A percentile compares a stretch with the other conserved stretches of the same genome.
These are phyloP conservation scores for Penicillium atrosanguineum DNA, from an alignment of 495 filamentous ascomycete species.

Conservation along the genomic window DNA sequence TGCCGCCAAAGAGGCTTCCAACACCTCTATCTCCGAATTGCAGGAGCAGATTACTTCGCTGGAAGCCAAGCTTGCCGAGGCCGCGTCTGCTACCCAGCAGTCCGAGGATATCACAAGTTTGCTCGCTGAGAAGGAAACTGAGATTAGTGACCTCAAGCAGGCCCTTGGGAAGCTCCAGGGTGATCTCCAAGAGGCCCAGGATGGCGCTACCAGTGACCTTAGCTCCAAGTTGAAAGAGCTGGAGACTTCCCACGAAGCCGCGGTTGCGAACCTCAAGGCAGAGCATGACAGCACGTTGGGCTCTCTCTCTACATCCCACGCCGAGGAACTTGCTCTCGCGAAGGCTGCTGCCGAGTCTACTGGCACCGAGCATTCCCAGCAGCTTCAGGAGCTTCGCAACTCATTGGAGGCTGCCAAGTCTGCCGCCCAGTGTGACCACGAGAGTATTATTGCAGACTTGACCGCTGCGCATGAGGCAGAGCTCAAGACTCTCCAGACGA, in stretches of 20 bases:
- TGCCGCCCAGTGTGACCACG: conserved; percentile 30
- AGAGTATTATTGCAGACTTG: conserved; percentile 34
- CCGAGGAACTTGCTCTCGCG: conserved; percentile 34
- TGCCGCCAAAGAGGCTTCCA: conserved; percentile 41
- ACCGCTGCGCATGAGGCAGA: conserved; percentile 37
- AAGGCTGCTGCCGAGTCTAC: conserved; percentile 35
- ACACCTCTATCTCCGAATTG: conserved; percentile 27
- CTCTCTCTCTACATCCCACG: conserved; percentile 31
- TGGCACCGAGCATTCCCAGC: conserved; percentile 31
- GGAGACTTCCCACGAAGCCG: conserved; percentile 35
- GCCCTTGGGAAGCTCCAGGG: conserved; percentile 33
- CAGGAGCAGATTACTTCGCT: conserved; percentile 39
- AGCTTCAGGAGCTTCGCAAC: conserved; percentile 40
- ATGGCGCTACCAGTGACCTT: conserved; percentile 29
- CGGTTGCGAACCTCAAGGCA: conserved; percentile 33
- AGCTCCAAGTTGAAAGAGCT: conserved; percentile 40
- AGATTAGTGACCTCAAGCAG: conserved; percentile 38
- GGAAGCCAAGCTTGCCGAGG: conserved; percentile 37
- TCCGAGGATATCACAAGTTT: conserved; percentile 25
- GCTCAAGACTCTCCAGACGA: conserved; percentile 32
- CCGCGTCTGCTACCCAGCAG: conserved; percentile 32
- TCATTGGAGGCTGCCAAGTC: conserved; percentile 38
- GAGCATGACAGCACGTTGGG: conserved; percentile 38
- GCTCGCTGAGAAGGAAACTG: conserved; percentile 38
- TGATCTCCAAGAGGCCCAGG: conserved; percentile 35